Percentiles rank a stretch among this genome's conserved stretches.
Conservation (phyloP, 2,329 filamentous ascomycete species). For the Periglandula ipomoeae region DNA sequence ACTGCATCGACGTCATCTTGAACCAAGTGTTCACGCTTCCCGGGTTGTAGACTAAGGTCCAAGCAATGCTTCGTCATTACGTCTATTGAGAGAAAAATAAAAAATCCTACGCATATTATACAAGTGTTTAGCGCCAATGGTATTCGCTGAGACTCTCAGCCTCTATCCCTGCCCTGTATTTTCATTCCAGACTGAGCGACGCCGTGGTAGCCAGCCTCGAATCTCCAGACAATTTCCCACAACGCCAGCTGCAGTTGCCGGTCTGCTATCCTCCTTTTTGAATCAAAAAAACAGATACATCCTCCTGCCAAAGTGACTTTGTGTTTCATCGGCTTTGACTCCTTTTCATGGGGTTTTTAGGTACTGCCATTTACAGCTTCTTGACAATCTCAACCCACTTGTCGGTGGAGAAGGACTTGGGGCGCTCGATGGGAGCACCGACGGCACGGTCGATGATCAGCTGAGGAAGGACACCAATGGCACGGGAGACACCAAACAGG, state of each 20-base stretch:
- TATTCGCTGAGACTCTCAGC: constrained; percentile 12
- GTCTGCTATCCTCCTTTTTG: not conserved
- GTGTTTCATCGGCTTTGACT: not conserved
- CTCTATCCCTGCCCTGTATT: constrained; percentile 5
- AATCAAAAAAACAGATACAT: not conserved
- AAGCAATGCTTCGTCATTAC: constrained; percentile 7
- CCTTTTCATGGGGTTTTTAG: not conserved
- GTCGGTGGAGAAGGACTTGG: constrained; percentile 97
- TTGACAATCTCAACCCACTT: constrained; percentile 92
- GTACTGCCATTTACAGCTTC: constrained; percentile 59
- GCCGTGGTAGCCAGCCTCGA: not conserved
- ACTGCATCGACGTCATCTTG: not conserved
- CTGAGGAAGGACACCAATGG: constrained; percentile 96
- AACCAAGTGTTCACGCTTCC: no score
- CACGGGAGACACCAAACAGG: constrained; percentile 96
- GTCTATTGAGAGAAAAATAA: constrained; percentile 9
- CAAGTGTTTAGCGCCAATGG: constrained; percentile 14
- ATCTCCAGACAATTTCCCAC: not conserved
- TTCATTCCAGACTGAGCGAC: not conserved
- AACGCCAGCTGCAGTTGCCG: not conserved
- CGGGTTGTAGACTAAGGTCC: no score
- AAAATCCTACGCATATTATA: constrained; percentile 15
- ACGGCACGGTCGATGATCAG: constrained; percentile 98
- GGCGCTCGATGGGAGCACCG: constrained; percentile 93
- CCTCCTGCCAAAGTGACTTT: not conserved